Evolutionary conservation across 495 filamentous ascomycete species (phyloP), one percentile per base, ranked within the genome.

Genomic region (Lepidopterella palustris): DNA sequence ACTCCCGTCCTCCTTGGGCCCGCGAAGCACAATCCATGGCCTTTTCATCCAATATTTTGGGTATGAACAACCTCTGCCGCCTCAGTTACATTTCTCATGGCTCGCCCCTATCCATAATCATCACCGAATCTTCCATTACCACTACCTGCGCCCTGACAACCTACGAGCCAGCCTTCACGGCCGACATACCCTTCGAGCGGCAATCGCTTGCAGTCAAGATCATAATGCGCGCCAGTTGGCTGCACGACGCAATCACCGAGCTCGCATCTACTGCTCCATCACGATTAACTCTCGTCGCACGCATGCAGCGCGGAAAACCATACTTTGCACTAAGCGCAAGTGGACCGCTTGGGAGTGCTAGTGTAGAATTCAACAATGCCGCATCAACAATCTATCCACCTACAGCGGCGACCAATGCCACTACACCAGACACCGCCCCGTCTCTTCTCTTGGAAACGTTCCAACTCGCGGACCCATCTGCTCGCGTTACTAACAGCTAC

Each of bases 61-160:
- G 91, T 52, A 84, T 92, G 71, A 78, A 84, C 47, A 87, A 88
- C 24, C 85, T 90, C 20, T 97, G 93, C 68, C 87, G 84, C 40
- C 76, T 98, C 29, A 81, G 83, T 59, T 97, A 97, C 73, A 69
- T 76, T 32, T 77, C 79, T 32, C 70, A 82, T 11, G 93, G 93
- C 25, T 81, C 82, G 1, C 87, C 90, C 0, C 80, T 98, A 57
- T 83, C 82, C 74, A 82, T 92, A 65, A 85, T 88, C 53, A 77
- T 98, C 27, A 83, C 89, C 63, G 93, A 97, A 73, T 75, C 83
- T 0, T 87, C 85, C n/a, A 84, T 96, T 40, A 90, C 86, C 25
- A 97, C 93, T 4, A 93, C 86, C 23, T 97, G 92, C 79, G 86
- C 93, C 54, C 78, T 98, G 29, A 86, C 84, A n/a, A 96, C 93